Conservation (phyloP, 192 early-diverging fungal species). For the Backusella luteola region DNA sequence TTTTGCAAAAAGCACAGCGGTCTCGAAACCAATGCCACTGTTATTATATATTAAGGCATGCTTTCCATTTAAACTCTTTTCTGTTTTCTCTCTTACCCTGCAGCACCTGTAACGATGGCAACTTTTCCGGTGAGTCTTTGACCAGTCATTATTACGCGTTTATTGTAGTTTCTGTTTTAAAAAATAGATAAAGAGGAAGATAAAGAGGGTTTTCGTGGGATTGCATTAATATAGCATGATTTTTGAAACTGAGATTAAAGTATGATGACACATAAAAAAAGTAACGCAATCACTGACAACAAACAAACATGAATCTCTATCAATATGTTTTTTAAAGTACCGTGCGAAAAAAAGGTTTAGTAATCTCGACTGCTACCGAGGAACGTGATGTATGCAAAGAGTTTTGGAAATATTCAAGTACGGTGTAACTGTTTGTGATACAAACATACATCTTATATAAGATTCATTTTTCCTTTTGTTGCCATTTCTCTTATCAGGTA, state of each 20-base stretch:
- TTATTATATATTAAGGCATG: neutral
- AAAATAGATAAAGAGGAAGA: neutral
- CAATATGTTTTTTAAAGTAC: neutral
- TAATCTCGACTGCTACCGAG: too few species aligned
- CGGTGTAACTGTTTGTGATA: neutral
- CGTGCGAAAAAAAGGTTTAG: neutral
- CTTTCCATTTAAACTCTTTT: neutral
- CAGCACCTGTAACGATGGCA: conserved; percentile 80
- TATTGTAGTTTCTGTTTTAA: neutral
- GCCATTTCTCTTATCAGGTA: too few species aligned
- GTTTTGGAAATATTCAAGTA: too few species aligned
- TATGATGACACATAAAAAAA: neutral
- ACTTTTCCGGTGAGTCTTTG: conserved; percentile 58
- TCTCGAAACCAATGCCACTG: conserved; percentile 81
- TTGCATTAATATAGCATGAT: neutral
- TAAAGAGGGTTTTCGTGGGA: neutral
- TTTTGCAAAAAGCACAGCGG: conserved; percentile 69
- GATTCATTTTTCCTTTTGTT: neutral
- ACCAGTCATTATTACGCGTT: neutral
- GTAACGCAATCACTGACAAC: neutral
- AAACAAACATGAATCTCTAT: neutral
- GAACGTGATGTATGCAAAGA: neutral
- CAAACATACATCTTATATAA: too few species aligned
- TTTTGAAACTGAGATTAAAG: conserved; percentile 6
- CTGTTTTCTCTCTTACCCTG: conserved; percentile 49